Percentiles rank a stretch among this genome's conserved stretches.
Evolutionary conservation across 495 filamentous ascomycete species (phyloP).

Genomic region (Penicillium angulare): DNA sequence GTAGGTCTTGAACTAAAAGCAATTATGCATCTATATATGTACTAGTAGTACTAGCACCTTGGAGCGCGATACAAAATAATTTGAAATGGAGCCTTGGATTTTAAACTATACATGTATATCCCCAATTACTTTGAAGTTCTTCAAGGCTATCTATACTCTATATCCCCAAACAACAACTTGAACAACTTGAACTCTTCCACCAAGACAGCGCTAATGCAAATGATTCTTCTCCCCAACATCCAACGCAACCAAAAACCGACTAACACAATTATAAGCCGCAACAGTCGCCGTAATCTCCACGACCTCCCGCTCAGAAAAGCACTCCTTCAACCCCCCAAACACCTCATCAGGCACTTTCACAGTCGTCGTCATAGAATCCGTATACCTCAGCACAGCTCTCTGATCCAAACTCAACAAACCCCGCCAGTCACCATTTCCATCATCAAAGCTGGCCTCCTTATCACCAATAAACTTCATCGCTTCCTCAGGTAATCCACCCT

Average conservation of each 20-base stretch:
- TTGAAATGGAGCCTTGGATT: no score
- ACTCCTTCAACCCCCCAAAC: constrained; percentile 56
- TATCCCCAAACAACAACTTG: no score
- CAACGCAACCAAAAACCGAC: constrained; percentile 77
- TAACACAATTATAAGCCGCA: constrained; percentile 86
- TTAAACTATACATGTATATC: no score
- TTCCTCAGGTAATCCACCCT: constrained; percentile 48
- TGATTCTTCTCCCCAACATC: constrained; percentile 66
- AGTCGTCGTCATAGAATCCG: constrained; percentile 73
- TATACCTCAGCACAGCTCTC: constrained; percentile 64
- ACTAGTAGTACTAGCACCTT: no score
- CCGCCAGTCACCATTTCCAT: constrained; percentile 5
- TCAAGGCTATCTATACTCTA: no score
- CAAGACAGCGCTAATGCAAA: no score
- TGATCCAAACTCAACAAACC: constrained; percentile 54
- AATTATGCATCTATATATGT: no score
- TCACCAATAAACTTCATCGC: constrained; percentile 45
- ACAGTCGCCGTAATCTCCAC: constrained; percentile 78
- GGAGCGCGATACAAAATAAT: no score
- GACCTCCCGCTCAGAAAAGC: constrained; percentile 65
- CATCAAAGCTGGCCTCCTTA: constrained; percentile 18
- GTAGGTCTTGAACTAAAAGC: no score
- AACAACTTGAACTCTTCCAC: no score
- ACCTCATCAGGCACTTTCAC: constrained; percentile 61
- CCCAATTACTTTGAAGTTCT: no score